A percentile compares a stretch with the other conserved stretches of the same genome.
Evolutionary conservation across 768 basidiomycete genomes (phyloP).

Genomic region (Russula lepida): DNA sequence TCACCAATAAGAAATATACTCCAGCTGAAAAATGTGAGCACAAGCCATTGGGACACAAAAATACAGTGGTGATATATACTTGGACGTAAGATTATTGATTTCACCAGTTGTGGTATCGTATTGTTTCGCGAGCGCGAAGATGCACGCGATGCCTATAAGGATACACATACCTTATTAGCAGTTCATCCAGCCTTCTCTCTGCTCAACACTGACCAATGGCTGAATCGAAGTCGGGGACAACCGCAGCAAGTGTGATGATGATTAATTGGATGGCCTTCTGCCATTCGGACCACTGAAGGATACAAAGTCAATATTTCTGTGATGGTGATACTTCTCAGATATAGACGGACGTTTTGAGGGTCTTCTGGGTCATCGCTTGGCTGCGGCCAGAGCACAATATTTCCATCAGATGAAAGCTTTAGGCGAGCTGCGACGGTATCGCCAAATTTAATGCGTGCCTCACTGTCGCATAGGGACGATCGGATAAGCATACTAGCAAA

Average conservation of each 20-base stretch:
- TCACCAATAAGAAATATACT: slow-evolving; percentile 54
- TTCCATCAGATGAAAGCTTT: slow-evolving; percentile 50
- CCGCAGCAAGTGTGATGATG: slow-evolving; percentile 54
- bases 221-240: slow-evolving; percentile 61
- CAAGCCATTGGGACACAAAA: slow-evolving; percentile 21
- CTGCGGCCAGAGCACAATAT: slow-evolving; percentile 61
- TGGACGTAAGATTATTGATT: slow-evolving; percentile 58
- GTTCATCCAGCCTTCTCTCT: not conserved
- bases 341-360: slow-evolving; percentile 46
- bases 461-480: slow-evolving; percentile 29
- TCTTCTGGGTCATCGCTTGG: slow-evolving; percentile 54
- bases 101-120: slow-evolving; percentile 46
- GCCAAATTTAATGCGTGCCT: slow-evolving; percentile 56
- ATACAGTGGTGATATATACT: slow-evolving; percentile 20
- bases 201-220: slow-evolving; percentile 41
- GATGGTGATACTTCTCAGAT: not conserved
- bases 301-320: slow-evolving; percentile 2
- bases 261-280: slow-evolving; percentile 49
- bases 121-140: slow-evolving; percentile 51
- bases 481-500: not conserved
- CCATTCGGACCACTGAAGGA: slow-evolving; percentile 41
- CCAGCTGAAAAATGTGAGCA: slow-evolving; percentile 35
- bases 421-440: slow-evolving; percentile 43
- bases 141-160: slow-evolving; percentile 45
- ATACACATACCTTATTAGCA: not conserved